phyloP scores from a whole-genome alignment of 306 rosid genomes.

The Morella rubra region DNA sequence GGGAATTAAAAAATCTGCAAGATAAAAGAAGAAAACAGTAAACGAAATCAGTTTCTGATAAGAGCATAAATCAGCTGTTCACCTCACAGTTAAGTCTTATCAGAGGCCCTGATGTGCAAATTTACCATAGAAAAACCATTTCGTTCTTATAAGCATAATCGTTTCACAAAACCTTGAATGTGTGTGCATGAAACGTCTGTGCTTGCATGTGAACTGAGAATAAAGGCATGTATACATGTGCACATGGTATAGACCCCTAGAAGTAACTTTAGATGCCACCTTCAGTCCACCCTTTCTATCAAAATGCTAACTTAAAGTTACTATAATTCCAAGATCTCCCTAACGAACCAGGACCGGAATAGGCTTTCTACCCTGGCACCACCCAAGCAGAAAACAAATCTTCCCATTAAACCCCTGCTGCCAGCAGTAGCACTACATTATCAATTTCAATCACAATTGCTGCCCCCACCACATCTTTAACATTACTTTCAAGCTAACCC shows the following conservation, averaged over 20 bases:
- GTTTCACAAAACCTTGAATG: neutral
- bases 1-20: conserved; percentile 80
- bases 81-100: neutral
- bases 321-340: neutral
- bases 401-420: neutral
- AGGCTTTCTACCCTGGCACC: neutral
- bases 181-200: neutral
- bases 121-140: neutral
- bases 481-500: neutral
- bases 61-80: neutral
- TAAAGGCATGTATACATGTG: neutral
- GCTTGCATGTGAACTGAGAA: neutral
- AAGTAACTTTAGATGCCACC: neutral
- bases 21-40: conserved; percentile 4
- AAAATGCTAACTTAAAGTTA: neutral
- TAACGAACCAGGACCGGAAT: neutral
- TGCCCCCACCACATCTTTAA: neutral
- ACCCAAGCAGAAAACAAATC: neutral
- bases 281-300: neutral
- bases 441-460: neutral
- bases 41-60: neutral
- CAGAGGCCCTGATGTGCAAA: neutral
- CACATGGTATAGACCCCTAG: neutral
- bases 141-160: neutral
- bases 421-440: neutral